Percentiles rank a stretch among this genome's conserved stretches.
phyloP scores from a whole-genome alignment of 2,329 filamentous ascomycete species.

The Diatrype stigma region DNA sequence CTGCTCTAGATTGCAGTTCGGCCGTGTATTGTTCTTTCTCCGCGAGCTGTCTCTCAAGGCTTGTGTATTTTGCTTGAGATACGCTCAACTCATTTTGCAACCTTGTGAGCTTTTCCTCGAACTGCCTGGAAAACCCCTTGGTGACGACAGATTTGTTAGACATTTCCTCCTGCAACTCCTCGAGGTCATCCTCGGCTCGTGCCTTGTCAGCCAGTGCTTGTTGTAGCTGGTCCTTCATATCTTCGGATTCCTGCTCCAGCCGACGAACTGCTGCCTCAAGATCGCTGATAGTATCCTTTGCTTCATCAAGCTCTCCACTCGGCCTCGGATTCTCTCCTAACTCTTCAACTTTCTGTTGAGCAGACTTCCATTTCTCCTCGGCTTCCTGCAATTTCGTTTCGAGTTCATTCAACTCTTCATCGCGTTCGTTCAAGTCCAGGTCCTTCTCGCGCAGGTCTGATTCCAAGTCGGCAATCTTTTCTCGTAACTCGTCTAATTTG shows the following conservation, averaged over 20 bases:
- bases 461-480: constrained; percentile 53
- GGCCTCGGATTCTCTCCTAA: constrained; percentile 54
- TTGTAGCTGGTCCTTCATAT: constrained; percentile 50
- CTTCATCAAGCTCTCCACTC: constrained; percentile 50
- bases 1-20: constrained; percentile 39
- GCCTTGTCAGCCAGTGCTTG: constrained; percentile 52
- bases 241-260: constrained; percentile 50
- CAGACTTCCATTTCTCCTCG: constrained; percentile 56
- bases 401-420: constrained; percentile 48
- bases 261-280: constrained; percentile 52
- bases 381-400: constrained; percentile 44
- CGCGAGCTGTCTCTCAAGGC: constrained; percentile 48
- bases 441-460: constrained; percentile 54
- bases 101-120: constrained; percentile 65
- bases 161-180: constrained; percentile 71
- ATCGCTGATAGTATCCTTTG: constrained; percentile 55
- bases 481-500: constrained; percentile 34
- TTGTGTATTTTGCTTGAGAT: constrained; percentile 43
- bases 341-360: constrained; percentile 46
- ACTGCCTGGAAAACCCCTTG: constrained; percentile 69
- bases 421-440: constrained; percentile 51
- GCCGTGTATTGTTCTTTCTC: constrained; percentile 44
- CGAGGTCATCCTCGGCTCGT: constrained; percentile 54
- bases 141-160: constrained; percentile 74
- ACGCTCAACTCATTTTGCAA: constrained; percentile 63